phyloP scores from a whole-genome alignment of 257 asterid species.

The Plantago ovata region DNA sequence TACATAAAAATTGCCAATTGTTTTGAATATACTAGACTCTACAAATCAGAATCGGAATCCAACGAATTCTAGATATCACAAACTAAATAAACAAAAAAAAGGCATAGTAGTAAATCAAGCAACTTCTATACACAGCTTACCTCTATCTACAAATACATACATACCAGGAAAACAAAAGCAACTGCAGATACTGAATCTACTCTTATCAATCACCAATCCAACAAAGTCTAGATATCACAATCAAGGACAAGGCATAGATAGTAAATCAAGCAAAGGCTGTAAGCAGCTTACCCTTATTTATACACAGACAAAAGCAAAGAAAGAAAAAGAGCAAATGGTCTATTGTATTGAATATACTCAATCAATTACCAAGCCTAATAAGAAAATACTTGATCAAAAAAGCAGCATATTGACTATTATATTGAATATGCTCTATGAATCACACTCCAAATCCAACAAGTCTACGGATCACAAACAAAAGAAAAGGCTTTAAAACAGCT shows the following conservation, averaged over 20 bases:
- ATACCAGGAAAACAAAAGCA: too few species aligned
- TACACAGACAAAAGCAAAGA: background rate
- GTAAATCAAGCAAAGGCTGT: background rate
- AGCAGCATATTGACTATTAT: too few species aligned
- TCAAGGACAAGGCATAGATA: background rate
- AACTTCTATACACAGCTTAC: background rate
- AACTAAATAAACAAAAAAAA: background rate
- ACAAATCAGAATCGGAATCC: too few species aligned
- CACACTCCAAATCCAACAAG: too few species aligned
- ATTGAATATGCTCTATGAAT: too few species aligned
- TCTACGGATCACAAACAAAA: too few species aligned
- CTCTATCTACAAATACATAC: background rate
- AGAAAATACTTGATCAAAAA: too few species aligned
- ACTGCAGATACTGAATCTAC: too few species aligned
- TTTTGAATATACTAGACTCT: too few species aligned
- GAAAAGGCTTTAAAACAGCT: background rate
- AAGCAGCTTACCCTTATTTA: background rate
- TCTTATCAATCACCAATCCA: too few species aligned
- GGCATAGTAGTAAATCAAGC: background rate
- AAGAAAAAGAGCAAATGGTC: background rate
- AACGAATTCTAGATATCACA: too few species aligned
- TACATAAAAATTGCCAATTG: too few species aligned
- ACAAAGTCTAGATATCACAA: background rate
- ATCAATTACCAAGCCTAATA: background rate
- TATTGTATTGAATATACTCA: slow-evolving; percentile 7